Conservation (phyloP, 371 early-diverging fungal genomes). For the Nematocida minor region DNA sequence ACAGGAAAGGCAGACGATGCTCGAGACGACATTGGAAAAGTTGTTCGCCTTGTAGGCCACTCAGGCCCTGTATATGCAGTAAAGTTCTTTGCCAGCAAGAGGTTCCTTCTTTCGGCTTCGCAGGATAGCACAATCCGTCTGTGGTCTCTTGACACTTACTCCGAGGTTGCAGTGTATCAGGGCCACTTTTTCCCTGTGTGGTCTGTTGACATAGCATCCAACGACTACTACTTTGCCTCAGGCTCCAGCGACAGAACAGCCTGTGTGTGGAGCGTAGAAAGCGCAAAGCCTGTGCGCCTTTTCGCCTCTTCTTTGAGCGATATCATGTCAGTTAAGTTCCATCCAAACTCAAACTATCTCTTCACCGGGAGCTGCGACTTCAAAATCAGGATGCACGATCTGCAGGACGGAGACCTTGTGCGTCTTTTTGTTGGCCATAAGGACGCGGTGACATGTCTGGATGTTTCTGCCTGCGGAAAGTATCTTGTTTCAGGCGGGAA, state of each 20-base stretch:
- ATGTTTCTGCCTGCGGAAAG: conserved; percentile 86
- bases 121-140: conserved; percentile 88
- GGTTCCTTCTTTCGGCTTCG: conserved; percentile 80
- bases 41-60: conserved; percentile 76
- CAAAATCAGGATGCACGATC: conserved; percentile 88
- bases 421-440: conserved; percentile 83
- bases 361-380: conserved; percentile 86
- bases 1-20: conserved; percentile 57
- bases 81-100: conserved; percentile 78
- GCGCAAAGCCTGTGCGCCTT: conserved; percentile 83
- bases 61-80: conserved; percentile 85
- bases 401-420: conserved; percentile 80
- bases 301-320: conserved; percentile 93
- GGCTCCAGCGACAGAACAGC: conserved; percentile 90
- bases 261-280: conserved; percentile 87
- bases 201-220: conserved; percentile 79
- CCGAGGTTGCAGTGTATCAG: conserved; percentile 81
- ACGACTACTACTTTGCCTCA: conserved; percentile 88
- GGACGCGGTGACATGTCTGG: conserved; percentile 75
- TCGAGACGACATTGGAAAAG: conserved; percentile 62
- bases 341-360: conserved; percentile 91
- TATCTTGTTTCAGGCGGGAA: conserved; percentile 80
- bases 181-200: conserved; percentile 96
- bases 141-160: conserved; percentile 82
- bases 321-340: conserved; percentile 85